Percentiles rank a stretch among this genome's conserved stretches.
Evolutionary conservation across 2,329 filamentous ascomycete species (phyloP).

Genomic region (Graphiopsis chlorocephala): DNA sequence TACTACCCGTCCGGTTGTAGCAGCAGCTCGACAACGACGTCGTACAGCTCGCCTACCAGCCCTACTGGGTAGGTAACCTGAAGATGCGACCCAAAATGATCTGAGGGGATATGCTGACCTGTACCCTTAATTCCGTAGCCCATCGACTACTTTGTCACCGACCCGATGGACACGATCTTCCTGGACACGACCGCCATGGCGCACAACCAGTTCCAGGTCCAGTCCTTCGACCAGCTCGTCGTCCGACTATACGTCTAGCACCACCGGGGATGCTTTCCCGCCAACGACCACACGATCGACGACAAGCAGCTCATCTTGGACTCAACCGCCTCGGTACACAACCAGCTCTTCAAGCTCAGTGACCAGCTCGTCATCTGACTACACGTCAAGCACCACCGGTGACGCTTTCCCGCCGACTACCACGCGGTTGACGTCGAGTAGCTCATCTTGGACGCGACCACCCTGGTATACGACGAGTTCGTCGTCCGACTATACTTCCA

Average conservation of each 20-base stretch:
- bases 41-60: neutral
- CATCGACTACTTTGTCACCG: neutral
- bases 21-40: neutral
- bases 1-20: neutral
- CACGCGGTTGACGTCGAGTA: neutral
- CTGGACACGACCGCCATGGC: neutral
- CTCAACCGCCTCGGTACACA: neutral
- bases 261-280: neutral
- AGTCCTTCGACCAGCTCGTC: too few species aligned
- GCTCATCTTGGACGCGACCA: neutral
- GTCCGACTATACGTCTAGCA: neutral
- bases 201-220: neutral
- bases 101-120: neutral
- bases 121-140: neutral
- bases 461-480: neutral
- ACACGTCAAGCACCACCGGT: neutral
- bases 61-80: neutral
- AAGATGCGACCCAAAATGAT: neutral
- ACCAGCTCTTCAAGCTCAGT: neutral
- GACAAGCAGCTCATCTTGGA: neutral
- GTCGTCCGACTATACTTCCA: neutral
- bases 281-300: neutral
- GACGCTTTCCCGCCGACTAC: neutral
- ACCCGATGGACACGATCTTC: neutral
- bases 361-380: neutral